Percentiles rank a stretch among this genome's conserved stretches.
phyloP scores from a whole-genome alignment of 352 stramenopile genomes.

The Globisporangium paroecandrum region DNA sequence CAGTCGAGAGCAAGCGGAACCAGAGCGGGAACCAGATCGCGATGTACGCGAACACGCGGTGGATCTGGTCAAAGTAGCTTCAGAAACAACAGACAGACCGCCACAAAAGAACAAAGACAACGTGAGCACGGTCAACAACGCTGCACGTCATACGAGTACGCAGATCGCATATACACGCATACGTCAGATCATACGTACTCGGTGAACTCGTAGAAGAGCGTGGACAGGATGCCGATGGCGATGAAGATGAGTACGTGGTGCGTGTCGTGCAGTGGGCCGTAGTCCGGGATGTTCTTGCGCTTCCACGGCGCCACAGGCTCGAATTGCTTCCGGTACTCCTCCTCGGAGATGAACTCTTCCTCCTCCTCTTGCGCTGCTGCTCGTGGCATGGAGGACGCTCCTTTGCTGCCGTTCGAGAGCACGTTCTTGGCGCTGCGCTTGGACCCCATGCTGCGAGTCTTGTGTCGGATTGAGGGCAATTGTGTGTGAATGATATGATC shows the following conservation, averaged over 20 bases:
- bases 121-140: background rate
- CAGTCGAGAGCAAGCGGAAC: slow-evolving; percentile 64
- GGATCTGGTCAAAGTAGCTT: slow-evolving; percentile 72
- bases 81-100: background rate
- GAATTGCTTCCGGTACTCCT: slow-evolving; percentile 57
- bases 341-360: slow-evolving; percentile 41
- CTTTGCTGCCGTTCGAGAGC: background rate
- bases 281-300: slow-evolving; percentile 73
- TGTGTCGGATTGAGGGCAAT: background rate
- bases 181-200: slow-evolving; percentile 24
- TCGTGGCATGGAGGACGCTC: background rate
- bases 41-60: slow-evolving; percentile 65
- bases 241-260: slow-evolving; percentile 69
- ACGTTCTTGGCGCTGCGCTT: slow-evolving; percentile 18
- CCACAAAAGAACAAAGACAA: background rate
- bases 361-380: slow-evolving; percentile 17
- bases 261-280: slow-evolving; percentile 57
- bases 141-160: background rate
- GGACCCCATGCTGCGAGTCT: slow-evolving; percentile 3
- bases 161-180: background rate
- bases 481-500: background rate
- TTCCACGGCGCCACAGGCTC: slow-evolving; percentile 84
- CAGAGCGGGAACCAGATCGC: slow-evolving; percentile 83
- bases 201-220: slow-evolving; percentile 67
- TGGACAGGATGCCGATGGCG: slow-evolving; percentile 58